A percentile compares a stretch with the other conserved stretches of the same genome.
phyloP scores from a whole-genome alignment of 257 asterid genomes.

The Solanum tarijense region DNA sequence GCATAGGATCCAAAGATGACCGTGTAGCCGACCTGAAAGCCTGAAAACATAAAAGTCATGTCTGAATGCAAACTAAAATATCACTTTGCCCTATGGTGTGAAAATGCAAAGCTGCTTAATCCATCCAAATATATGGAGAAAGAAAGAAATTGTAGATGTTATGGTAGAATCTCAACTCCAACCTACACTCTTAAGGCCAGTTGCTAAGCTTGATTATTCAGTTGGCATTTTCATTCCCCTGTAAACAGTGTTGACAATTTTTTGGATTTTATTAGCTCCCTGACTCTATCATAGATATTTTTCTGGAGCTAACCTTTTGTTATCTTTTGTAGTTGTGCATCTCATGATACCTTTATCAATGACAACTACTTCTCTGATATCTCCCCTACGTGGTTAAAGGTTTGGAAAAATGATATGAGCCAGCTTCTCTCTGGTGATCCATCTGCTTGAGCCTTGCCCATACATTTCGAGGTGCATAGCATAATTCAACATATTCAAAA shows the following conservation, averaged over 20 bases:
- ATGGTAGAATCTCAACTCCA: neutral
- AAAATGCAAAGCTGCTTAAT: neutral
- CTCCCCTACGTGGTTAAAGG: neutral
- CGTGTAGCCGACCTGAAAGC: conserved; percentile 91
- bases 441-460: neutral
- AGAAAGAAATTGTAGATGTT: neutral
- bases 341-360: neutral
- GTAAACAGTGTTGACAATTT: neutral
- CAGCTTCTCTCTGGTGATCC: neutral
- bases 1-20: conserved; percentile 89
- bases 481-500: neutral
- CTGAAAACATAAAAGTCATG: conserved; percentile 28
- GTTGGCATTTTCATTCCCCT: neutral
- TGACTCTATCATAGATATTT: neutral
- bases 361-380: neutral
- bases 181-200: neutral
- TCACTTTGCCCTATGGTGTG: neutral
- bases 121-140: neutral
- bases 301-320: neutral
- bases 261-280: neutral
- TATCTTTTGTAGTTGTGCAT: neutral
- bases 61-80: neutral
- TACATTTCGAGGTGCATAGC: neutral
- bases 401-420: neutral
- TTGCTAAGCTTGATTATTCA: neutral